Base-by-base conservation (phyloP, 75 land plant species). In the Isoetes taiwanensis region DNA sequence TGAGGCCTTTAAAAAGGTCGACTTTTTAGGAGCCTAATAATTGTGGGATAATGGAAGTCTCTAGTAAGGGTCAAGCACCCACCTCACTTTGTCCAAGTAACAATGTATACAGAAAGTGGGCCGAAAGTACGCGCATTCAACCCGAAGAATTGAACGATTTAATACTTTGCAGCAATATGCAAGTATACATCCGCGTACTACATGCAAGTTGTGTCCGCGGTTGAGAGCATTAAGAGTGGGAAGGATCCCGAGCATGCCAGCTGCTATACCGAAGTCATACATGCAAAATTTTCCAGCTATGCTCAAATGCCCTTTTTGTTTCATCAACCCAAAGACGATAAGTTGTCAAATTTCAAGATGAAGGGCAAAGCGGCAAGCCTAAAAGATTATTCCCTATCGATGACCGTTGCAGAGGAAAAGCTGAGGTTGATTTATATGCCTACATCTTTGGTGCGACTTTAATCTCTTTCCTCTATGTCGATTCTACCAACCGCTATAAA, bases 141-240 rank as follows among this genome's bases (percentile, higher is more conserved):
- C 99, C 96, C 26, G 91, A 86, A 82, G 71, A 59, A 78, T 94
- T 55, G 99, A 94, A 41, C 80, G 76, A 34, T 72, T 89, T 41
- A 94, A 94, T 54, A 66, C 62, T 86, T 94, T 42, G 43, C 30
- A 14, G 63, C 59, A 30, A 74, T 66, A 38, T 56, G 43, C 26
- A n/a, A n/a, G n/a, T n/a, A n/a, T n/a, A n/a, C n/a, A n/a, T n/a
- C n/a, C n/a, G n/a, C n/a, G n/a, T n/a, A n/a, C n/a, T n/a, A n/a
- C n/a, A n/a, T n/a, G n/a, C n/a, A 34, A 89, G 91, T 48, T 68
- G 76, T 39, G 80, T 89, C 54, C 81, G 78, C n/a, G 54, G 83
- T 94, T 43, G 97, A 94, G 54, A 94, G 99, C 67, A 85, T 94
- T 63, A 90, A 89, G 71, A n/a, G n/a, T n/a, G 81, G 91, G 23